Evolutionary conservation across 208 protist genomes (phyloP).

Genomic region (Trypanosoma mega): DNA sequence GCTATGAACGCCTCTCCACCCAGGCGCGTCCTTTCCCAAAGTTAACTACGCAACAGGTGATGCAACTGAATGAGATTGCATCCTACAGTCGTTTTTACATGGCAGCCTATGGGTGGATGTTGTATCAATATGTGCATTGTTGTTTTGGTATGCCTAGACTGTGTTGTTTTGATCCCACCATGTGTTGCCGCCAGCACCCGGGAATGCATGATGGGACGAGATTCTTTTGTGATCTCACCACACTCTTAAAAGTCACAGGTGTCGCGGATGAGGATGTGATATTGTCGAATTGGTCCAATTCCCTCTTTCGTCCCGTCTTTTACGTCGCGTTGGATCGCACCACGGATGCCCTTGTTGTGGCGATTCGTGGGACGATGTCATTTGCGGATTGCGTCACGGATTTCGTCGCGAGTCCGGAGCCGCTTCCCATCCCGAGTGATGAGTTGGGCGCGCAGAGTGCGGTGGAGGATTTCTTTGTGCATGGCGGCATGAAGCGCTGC

Average conservation of each 20-base stretch:
- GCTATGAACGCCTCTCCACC: conserved; percentile 38
- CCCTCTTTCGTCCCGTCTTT: conserved; percentile 70
- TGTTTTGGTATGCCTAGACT: conserved; percentile 52
- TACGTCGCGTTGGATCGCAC: conserved; percentile 65
- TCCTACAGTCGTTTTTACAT: conserved; percentile 77
- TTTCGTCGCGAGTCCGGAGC: conserved; percentile 48
- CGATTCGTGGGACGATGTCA: conserved; percentile 87
- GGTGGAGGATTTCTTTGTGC: conserved; percentile 69
- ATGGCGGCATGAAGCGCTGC: conserved; percentile 73
- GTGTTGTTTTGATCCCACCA: conserved; percentile 60
- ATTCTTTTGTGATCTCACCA: conserved; percentile 64
- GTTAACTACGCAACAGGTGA: conserved; percentile 38
- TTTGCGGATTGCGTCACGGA: conserved; percentile 85
- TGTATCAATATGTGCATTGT: conserved; percentile 70
- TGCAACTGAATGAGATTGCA: conserved; percentile 43
- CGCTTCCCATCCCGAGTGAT: conserved; percentile 25
- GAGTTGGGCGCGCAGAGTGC: not conserved
- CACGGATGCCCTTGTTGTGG: conserved; percentile 65
- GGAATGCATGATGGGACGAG: conserved; percentile 46
- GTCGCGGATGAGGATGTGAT: conserved; percentile 67
- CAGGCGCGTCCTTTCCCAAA: conserved; percentile 48
- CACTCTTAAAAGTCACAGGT: conserved; percentile 52
- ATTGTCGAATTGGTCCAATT: conserved; percentile 69
- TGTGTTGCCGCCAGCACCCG: conserved; percentile 55
- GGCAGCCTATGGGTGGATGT: conserved; percentile 71